Evolutionary conservation across 2,329 filamentous ascomycete genomes (phyloP).

Genomic region (Aspergillus ibericus): DNA sequence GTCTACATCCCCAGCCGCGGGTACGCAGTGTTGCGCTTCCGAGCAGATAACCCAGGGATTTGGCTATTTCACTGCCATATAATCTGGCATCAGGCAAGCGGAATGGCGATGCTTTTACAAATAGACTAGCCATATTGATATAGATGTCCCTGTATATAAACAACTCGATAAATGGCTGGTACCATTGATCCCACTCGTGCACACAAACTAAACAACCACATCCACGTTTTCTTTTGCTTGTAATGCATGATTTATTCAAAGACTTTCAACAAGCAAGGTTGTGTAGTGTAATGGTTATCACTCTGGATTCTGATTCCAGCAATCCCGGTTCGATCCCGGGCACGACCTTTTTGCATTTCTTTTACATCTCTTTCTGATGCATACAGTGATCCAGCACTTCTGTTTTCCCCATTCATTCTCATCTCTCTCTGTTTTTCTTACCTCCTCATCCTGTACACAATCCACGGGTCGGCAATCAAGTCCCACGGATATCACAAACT

Average conservation of each 20-base stretch:
- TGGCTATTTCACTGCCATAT: constrained; percentile 55
- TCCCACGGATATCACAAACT: too few relatives aligned
- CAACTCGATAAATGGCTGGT: background rate
- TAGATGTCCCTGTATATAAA: background rate
- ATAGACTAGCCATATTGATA: background rate
- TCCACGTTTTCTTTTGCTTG: too few relatives aligned
- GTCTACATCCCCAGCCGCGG: constrained; percentile 56
- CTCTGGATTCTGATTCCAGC: constrained; percentile 9
- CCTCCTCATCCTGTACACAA: too few relatives aligned
- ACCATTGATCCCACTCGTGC: background rate
- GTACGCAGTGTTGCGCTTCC: constrained; percentile 57
- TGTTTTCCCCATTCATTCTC: too few relatives aligned
- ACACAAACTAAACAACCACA: too few relatives aligned
- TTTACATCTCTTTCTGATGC: background rate
- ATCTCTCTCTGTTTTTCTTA: too few relatives aligned
- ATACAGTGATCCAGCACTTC: too few relatives aligned
- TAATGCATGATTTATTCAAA: rapidly evolving
- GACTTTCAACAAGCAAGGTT: background rate
- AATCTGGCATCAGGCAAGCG: constrained; percentile 52
- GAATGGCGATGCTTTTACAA: constrained; percentile 45
- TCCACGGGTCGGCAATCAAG: too few relatives aligned
- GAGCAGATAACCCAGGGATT: constrained; percentile 54
- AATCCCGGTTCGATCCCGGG: constrained; percentile 10
- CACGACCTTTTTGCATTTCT: background rate
- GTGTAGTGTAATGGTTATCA: constrained; percentile 10